A percentile compares a stretch with the other conserved stretches of the same genome.
Conservation (phyloP, 345 rosid species). For the Aquilaria malaccensis region DNA sequence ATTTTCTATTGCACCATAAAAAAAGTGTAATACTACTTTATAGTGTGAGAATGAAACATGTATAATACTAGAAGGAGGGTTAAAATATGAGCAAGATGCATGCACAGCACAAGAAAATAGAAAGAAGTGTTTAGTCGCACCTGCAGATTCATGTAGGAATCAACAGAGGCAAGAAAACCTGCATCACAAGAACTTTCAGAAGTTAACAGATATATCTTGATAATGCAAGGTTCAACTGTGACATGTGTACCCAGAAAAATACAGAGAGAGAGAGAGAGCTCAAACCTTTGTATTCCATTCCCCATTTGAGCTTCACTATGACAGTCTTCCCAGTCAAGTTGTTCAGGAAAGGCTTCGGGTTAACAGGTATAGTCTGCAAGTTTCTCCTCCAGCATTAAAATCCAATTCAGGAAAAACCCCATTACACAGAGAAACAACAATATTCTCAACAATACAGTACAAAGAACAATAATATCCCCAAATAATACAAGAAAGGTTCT, state of each 20-base stretch:
- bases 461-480: no score
- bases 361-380: constrained; percentile 76
- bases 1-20: neutral
- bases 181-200: constrained; percentile 1
- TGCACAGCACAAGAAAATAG: no score
- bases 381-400: no score
- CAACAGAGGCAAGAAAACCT: constrained; percentile 94
- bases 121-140: constrained; percentile 20
- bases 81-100: neutral
- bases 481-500: no score
- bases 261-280: neutral
- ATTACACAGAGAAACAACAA: no score
- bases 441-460: no score
- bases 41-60: no score
- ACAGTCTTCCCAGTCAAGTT: constrained; percentile 82
- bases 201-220: no score
- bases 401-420: no score
- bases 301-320: constrained; percentile 86
- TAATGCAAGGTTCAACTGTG: no score
- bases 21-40: neutral
- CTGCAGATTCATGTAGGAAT: constrained; percentile 98
- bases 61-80: no score
- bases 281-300: constrained; percentile 88
- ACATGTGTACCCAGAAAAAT: neutral
- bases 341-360: constrained; percentile 89